A percentile compares a stretch with the other conserved stretches of the same genome.
Evolutionary conservation across 2,329 filamentous ascomycete genomes (phyloP).

Genomic region (Albophoma yamanashiensis): DNA sequence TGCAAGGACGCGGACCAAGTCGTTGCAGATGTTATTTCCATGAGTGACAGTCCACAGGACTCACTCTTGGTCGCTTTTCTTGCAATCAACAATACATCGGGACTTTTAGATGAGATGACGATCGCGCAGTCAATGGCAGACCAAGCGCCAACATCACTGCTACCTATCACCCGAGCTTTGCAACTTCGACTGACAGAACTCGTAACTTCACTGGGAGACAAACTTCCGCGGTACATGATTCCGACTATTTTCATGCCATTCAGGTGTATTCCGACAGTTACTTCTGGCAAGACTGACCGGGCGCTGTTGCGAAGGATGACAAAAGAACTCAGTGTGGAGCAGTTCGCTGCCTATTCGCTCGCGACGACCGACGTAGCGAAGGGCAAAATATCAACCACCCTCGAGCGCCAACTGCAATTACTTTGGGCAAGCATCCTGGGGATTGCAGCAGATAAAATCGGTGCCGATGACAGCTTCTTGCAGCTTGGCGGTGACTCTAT

Average conservation of each 20-base stretch:
- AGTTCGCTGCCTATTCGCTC: background rate
- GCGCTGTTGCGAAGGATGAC: background rate
- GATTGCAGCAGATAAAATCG: background rate
- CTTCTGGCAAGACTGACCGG: background rate
- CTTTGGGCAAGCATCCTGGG: background rate
- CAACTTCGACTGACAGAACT: background rate
- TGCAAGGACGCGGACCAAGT: background rate
- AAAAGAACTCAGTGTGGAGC: background rate
- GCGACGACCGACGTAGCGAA: background rate
- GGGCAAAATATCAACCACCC: background rate
- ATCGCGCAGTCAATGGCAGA: background rate
- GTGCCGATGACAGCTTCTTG: conserved; percentile 5
- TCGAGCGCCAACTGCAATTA: background rate
- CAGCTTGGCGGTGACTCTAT: conserved; percentile 6
- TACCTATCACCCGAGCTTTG: background rate
- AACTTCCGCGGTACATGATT: background rate
- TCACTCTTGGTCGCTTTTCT: conserved; percentile 3
- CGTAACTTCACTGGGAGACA: background rate
- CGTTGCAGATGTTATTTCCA: conserved; percentile 3
- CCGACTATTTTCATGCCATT: background rate
- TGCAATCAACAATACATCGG: background rate
- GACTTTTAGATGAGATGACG: background rate
- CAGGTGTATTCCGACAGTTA: background rate
- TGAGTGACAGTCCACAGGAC: conserved; percentile 1
- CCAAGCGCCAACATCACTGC: background rate